Base-by-base conservation (phyloP, 2,329 filamentous ascomycete species). In the Verticillium nubilum region DNA sequence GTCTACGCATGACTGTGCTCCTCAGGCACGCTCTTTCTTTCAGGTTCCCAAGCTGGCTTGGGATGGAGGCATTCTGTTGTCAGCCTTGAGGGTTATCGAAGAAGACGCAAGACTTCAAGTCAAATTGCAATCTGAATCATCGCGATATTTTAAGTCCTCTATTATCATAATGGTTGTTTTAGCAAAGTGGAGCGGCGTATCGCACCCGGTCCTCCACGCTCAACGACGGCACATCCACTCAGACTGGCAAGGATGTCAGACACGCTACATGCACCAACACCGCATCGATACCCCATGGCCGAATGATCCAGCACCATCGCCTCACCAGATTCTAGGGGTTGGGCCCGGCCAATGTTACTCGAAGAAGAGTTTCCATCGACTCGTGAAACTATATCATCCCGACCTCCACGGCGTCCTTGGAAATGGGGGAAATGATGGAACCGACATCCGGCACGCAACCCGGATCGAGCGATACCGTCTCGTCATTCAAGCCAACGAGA, bases 351-450 rank as follows among this genome's bases (percentile, higher is more conserved):
- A 10, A 3, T 56, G 59, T 10, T 66, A 66, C 52, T 59, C 61
- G 19, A 66, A 66, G 57, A 56, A 37, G 23, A 27, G 23, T 3
- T 66, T 66, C 47, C 57, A 62, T 50, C 58, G 33, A 17, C 59
- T 66, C 7, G 64, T 65, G 26, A 66, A 66, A 58, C 26, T 62
- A 12, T 66, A 65, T 33, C 65, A 66, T n/a, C 65, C 65, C 1
- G 64, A 66, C 37, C 58, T 65, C 25, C 35, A 47, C 15, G 28
- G 28, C 26, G 9, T 13, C 13, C 29, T 10, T 13, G 29, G 29
- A 31, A 31, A 13, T 13, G 13, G 13, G 29, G n/a, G n/a, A n/a
- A n/a, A 61, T 26, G 47, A 59, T 1, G n/a, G n/a, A n/a, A 31
- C 29, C 29, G 5, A 13, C 13, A 13, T 31, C 5, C 29, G 4